phyloP scores from a whole-genome alignment of 805 yeast genomes.

The Ogataea nitratoaversa region DNA sequence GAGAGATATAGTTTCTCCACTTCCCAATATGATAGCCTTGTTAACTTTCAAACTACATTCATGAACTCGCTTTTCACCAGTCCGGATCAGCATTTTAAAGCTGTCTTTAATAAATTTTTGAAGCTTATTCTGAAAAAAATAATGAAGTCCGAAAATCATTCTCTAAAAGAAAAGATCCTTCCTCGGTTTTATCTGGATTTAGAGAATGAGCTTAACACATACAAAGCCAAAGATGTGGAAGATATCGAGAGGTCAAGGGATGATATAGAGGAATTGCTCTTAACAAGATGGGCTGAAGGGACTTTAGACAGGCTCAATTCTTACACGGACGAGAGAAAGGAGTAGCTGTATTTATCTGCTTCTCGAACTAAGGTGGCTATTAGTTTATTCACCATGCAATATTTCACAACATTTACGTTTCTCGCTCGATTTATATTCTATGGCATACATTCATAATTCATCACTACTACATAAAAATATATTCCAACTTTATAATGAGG shows the following conservation, averaged over 20 bases:
- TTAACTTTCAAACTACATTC: slow-evolving; percentile 34
- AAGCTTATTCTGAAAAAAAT: slow-evolving; percentile 28
- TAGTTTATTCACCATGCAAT: too few relatives aligned
- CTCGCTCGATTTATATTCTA: too few relatives aligned
- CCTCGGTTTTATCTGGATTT: slow-evolving; percentile 23
- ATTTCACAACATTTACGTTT: too few relatives aligned
- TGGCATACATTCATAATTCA: too few relatives aligned
- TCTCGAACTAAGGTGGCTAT: too few relatives aligned
- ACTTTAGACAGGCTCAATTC: slow-evolving; percentile 19
- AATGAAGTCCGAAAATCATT: slow-evolving; percentile 26
- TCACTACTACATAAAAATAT: too few relatives aligned
- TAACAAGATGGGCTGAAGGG: slow-evolving; percentile 48
- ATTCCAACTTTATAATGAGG: too few relatives aligned
- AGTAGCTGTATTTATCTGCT: too few relatives aligned
- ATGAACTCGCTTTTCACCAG: slow-evolving; percentile 26
- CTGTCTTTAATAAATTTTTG: slow-evolving; percentile 28
- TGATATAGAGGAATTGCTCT: slow-evolving; percentile 39
- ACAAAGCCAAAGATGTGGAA: slow-evolving; percentile 5
- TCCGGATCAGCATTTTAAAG: slow-evolving; percentile 26
- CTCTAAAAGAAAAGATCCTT: slow-evolving; percentile 23
- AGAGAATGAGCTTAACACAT: slow-evolving; percentile 15
- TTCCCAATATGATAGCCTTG: slow-evolving; percentile 45
- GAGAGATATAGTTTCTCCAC: slow-evolving; percentile 50
- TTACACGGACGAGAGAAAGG: not conserved
- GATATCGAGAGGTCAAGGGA: slow-evolving; percentile 18